Evolutionary conservation across 768 basidiomycete species (phyloP), one percentile per base, ranked within the genome.

Genomic region (Russula sp.): DNA sequence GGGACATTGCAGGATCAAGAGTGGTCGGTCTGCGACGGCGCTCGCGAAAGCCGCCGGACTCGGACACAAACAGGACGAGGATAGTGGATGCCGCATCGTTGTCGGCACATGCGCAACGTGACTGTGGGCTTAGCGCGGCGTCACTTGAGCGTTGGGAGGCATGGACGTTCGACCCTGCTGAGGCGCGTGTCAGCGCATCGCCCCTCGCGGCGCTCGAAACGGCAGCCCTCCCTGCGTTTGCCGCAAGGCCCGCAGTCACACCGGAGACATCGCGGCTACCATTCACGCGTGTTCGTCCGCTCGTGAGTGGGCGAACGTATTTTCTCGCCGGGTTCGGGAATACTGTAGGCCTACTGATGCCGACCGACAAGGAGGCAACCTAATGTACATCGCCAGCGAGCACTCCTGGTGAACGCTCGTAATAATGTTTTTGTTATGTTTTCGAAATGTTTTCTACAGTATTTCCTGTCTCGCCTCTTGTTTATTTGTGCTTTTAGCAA

Each of bases 121-220:
- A 72, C 69, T 65, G 13, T 22, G 88, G 88, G 16, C 74, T 92
- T 64, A 84, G 88, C 22, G 69, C 76, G 32, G 80, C 87, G 13
- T 86, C 85, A 28, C 74, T 93, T 46, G 89, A 92, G 62, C 78
- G 91, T 59, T 94, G 92, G 92, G 90, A 94, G 68, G 68, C 89
- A 32, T 94, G 92, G 92, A 81, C 79, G 44, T 87, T 90, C 69
- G 88, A 93, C 68, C 83, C 84, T 10, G 74, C 78, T 5, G 73
- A 77, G 18, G 75, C 80, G 22, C 73, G 72, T 42, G 59, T 87
- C 57, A 82, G 81, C 57, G 80, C 79, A 50, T 84, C 84, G 2
- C 56, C 83, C 9, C 73, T 90, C 36, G 78, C 81, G 3, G 74
- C 81, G 48, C 72, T 90, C 28, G 71, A 76, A 14, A 71, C 66